Conservation (phyloP, 2,329 filamentous ascomycete species). For the Colletotrichum sp. region DNA sequence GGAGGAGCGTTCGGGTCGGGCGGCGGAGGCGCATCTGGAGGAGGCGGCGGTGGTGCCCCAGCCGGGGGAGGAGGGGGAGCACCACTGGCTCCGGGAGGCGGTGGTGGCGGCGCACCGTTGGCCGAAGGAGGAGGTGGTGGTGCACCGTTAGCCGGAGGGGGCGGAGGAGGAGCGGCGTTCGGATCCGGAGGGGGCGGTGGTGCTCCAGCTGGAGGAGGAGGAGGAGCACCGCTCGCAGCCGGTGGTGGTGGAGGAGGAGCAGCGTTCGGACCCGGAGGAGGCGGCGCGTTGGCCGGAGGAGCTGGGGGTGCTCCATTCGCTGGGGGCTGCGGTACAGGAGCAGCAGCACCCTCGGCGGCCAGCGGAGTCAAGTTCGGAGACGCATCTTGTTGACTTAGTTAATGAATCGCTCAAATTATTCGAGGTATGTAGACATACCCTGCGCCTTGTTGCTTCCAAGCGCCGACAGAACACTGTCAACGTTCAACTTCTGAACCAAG, state of each 20-base stretch:
- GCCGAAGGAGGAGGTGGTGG: neutral
- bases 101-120: neutral
- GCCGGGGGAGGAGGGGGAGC: neutral
- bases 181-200: neutral
- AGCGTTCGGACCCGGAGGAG: neutral
- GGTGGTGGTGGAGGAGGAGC: neutral
- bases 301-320: neutral
- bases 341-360: neutral
- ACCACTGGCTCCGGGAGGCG: neutral
- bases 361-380: neutral
- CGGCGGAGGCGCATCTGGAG: neutral
- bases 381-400: neutral
- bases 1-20: neutral
- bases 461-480: neutral
- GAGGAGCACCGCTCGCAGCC: neutral
- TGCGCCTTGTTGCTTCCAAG: neutral
- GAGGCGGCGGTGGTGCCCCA: neutral
- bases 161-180: neutral
- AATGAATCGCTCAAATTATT: neutral
- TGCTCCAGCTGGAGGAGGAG: neutral
- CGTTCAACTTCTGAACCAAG: slow-evolving; percentile 1
- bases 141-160: neutral
- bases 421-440: neutral
- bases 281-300: neutral
- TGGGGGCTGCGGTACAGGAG: neutral